Base-by-base conservation (phyloP, 1,139 yeast species). In the Meyerozyma sp. region DNA sequence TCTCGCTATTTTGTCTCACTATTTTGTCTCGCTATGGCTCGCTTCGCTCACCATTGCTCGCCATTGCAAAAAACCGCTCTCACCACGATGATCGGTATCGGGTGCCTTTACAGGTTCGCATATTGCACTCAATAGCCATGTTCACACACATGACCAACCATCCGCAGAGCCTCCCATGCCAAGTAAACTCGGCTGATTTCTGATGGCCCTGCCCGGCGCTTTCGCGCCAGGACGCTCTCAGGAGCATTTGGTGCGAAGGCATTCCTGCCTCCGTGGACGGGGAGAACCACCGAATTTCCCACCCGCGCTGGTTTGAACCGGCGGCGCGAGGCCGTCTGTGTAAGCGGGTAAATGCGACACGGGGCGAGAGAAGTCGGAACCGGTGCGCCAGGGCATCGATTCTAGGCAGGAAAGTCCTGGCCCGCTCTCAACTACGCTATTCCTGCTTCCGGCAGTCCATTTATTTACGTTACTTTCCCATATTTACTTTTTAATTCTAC, bases 231-330 rank as follows among this genome's bases (percentile, higher is more conserved):
- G 81, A 62, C 57, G 70, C 85, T 79, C 86, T 81, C 86, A 79
- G 60, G 86, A 80, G 85, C 71, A 74, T 44, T 44, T 42, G 42
- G 43, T 45, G 38, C 37, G 49, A 45, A 44, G 46, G 13, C 11
- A n/a, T 5, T 5, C 13, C 41, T 45, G 40, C 42, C 27, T 29
- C 32, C 49, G 45, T 56, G 77, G 79, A 74, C 72, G 81, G 82
- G 57, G 86, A 61, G 81, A 62, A 75, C 77, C 88, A 82, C 88
- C 88, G 88, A 82, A 82, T 82, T 82, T 82, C 88, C 88, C 88
- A 82, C 87, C 84, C 84, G 81, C 75, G 39, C 54, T 57, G 39
- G 36, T 35, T 23, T 32, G 40, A 39, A 38, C 46, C 41, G 48
- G 47, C 47, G 28, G 47, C 39, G 11, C 14, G 41, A 49, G 18